Evolutionary conservation across 768 basidiomycete species (phyloP).

Genomic region (Calocera cornea): DNA sequence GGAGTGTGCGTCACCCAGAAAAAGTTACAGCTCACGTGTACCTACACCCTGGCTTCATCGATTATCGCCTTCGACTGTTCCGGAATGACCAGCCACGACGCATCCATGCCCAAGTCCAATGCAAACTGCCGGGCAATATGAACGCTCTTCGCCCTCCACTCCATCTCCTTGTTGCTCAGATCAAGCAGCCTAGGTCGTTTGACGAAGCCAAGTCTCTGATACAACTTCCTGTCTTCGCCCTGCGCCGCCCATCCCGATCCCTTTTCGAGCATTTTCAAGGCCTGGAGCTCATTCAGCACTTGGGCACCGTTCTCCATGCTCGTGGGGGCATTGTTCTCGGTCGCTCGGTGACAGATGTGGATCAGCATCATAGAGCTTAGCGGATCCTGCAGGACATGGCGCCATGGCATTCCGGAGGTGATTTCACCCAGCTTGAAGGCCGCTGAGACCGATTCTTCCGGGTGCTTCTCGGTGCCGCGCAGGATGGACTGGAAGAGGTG

Average conservation of each 20-base stretch:
- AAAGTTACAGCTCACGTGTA: not conserved
- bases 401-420: not conserved
- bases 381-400: not conserved
- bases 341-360: not conserved
- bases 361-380: not conserved
- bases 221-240: not conserved
- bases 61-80: not conserved
- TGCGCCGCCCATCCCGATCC: not conserved
- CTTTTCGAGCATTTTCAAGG: not conserved
- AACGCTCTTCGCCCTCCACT: not conserved
- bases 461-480: not conserved
- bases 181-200: not conserved
- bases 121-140: not conserved
- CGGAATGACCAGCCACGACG: not conserved
- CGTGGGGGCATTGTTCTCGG: not conserved
- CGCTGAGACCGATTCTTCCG: not conserved
- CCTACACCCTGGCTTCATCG: not conserved
- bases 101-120: not conserved
- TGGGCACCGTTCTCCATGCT: slow-evolving; percentile 1
- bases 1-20: not conserved
- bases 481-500: not conserved
- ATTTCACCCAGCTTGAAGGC: not conserved
- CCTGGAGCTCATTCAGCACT: not conserved
- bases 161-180: not conserved
- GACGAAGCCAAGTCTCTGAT: not conserved